These are phyloP conservation scores for Blechomonas ayalai DNA, from an alignment of 208 protist species.

Conservation along the genomic window DNA sequence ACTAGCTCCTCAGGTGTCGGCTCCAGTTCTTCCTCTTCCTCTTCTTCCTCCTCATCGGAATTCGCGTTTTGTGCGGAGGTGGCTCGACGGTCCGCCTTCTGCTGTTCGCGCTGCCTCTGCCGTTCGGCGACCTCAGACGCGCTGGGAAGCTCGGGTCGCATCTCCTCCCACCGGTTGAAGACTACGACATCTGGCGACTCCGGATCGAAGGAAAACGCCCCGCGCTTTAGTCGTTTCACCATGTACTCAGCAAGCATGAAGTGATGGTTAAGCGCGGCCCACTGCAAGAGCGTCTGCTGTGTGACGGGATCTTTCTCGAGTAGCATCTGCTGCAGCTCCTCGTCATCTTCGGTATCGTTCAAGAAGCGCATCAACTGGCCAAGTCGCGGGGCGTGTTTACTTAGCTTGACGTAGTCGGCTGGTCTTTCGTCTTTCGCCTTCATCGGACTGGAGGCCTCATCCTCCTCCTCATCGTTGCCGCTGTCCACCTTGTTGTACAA, in stretches of 20 bases:
- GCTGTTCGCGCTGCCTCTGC: constrained; percentile 58
- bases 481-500: constrained; percentile 21
- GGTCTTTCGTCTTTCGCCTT: constrained; percentile 24
- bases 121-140: constrained; percentile 63
- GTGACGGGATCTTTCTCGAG: constrained; percentile 79
- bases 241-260: constrained; percentile 84
- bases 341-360: constrained; percentile 80
- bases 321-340: constrained; percentile 63
- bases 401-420: constrained; percentile 56
- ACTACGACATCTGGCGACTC: constrained; percentile 66
- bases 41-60: constrained; percentile 41
- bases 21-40: constrained; percentile 73
- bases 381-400: constrained; percentile 48
- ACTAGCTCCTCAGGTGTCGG: constrained; percentile 80
- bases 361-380: constrained; percentile 68
- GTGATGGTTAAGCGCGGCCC: constrained; percentile 77
- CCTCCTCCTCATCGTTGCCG: constrained; percentile 30
- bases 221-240: constrained; percentile 62
- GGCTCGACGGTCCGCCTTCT: constrained; percentile 49
- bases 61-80: constrained; percentile 17
- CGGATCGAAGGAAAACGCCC: constrained; percentile 72
- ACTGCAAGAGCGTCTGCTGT: constrained; percentile 80
- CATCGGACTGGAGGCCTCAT: too few relatives aligned
- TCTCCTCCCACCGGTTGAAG: constrained; percentile 82
- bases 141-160: constrained; percentile 67